Percentiles rank a stretch among this genome's conserved stretches.
These are phyloP conservation scores for Sporothrix pallida DNA, from an alignment of 2,329 filamentous ascomycete species.

Conservation along the genomic window DNA sequence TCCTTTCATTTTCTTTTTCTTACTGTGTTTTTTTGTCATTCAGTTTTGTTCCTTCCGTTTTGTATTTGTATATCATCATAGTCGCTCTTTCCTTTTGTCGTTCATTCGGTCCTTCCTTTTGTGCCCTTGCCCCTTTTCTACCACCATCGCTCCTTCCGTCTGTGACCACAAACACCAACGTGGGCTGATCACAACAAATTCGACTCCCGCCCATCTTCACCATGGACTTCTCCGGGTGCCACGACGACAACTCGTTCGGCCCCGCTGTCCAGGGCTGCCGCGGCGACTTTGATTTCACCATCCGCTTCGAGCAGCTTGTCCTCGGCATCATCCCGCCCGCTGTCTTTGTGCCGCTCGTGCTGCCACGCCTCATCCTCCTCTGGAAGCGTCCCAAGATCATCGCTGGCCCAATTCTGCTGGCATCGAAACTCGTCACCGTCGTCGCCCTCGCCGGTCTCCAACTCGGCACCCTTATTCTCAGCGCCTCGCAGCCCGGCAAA, in stretches of 20 bases:
- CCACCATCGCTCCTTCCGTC: conserved; percentile 1
- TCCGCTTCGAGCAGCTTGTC: conserved; percentile 56
- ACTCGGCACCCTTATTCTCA: conserved; percentile 45
- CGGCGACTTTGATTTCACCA: conserved; percentile 57
- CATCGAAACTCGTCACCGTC: conserved; percentile 43
- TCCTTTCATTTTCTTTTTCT: neutral
- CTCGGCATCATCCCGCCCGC: conserved; percentile 52
- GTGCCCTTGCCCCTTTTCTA: neutral
- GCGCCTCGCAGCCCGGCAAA: conserved; percentile 37
- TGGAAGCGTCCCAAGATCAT: conserved; percentile 45
- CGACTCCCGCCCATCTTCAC: neutral
- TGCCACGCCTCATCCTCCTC: conserved; percentile 46
- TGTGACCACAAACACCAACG: neutral
- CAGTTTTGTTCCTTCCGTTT: neutral
- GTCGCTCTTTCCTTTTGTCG: conserved; percentile 10
- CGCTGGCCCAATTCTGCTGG: conserved; percentile 45
- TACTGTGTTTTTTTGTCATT: neutral
- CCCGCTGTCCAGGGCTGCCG: conserved; percentile 54
- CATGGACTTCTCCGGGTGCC: conserved; percentile 41
- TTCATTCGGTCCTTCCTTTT: neutral
- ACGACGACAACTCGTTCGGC: conserved; percentile 50
- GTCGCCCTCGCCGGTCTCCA: conserved; percentile 43
- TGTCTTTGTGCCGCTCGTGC: conserved; percentile 48
- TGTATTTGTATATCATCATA: neutral
- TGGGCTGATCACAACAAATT: neutral